Conservation (phyloP, 306 rosid genomes). For the Pyrus communis region DNA sequence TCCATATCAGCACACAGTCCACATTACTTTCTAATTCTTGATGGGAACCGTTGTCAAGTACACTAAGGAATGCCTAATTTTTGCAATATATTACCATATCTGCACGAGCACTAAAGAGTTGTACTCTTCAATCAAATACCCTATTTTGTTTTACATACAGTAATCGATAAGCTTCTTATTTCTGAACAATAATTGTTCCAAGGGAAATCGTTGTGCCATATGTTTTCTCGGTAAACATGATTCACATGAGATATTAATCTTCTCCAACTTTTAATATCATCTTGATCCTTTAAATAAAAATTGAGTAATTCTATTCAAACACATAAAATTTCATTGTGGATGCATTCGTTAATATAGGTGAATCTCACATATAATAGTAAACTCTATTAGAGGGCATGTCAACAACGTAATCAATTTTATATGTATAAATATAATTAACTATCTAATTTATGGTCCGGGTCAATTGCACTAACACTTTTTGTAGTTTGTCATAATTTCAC, state of each 20-base stretch:
- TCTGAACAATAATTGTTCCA: not conserved
- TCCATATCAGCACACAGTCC: not conserved
- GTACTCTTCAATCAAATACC: not conserved
- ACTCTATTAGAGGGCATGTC: too few relatives aligned
- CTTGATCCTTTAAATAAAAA: not conserved
- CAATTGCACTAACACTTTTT: not conserved
- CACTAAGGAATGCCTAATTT: not conserved
- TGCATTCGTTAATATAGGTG: too few relatives aligned
- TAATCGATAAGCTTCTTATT: slow-evolving; percentile 5
- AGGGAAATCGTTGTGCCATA: not conserved
- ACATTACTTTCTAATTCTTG: not conserved
- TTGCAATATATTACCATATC: not conserved
- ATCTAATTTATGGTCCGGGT: not conserved
- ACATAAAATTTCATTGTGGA: too few relatives aligned
- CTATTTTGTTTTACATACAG: too few relatives aligned
- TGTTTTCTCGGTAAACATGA: not conserved
- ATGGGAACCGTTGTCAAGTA: not conserved
- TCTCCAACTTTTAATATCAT: not conserved
- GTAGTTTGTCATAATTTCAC: not conserved
- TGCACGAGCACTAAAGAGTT: slow-evolving; percentile 4
- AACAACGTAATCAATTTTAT: too few relatives aligned
- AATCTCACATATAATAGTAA: too few relatives aligned
- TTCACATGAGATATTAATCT: not conserved
- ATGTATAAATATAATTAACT: too few relatives aligned
- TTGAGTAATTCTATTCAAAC: too few relatives aligned